Evolutionary conservation across 2,329 filamentous ascomycete species (phyloP).

Genomic region (Aureobasidium namibiae): DNA sequence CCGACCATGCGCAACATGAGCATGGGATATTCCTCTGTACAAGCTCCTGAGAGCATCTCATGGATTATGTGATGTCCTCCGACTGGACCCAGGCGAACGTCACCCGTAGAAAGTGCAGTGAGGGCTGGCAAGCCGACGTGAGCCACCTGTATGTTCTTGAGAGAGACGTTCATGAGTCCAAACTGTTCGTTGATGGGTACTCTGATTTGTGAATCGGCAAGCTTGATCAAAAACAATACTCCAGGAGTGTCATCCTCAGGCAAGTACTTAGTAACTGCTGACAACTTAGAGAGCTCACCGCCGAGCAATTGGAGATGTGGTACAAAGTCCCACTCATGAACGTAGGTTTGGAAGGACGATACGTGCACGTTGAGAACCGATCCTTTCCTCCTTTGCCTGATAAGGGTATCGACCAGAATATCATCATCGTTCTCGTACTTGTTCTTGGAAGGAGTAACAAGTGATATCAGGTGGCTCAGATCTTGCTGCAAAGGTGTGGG

Average conservation of each 20-base stretch:
- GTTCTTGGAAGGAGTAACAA: constrained; percentile 86
- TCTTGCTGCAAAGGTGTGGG: constrained; percentile 68
- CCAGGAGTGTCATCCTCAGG: constrained; percentile 93
- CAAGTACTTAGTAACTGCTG: constrained; percentile 85
- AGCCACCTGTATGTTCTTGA: constrained; percentile 60
- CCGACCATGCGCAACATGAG: constrained; percentile 85
- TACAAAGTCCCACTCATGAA: constrained; percentile 58
- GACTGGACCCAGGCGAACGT: constrained; percentile 56
- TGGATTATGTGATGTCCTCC: constrained; percentile 63
- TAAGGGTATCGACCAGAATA: constrained; percentile 84
- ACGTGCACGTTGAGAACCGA: constrained; percentile 67
- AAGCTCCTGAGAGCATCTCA: constrained; percentile 41
- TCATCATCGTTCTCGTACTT: constrained; percentile 86
- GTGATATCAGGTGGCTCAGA: constrained; percentile 68
- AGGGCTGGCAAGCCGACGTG: constrained; percentile 82
- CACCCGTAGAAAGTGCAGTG: constrained; percentile 65
- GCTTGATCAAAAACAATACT: constrained; percentile 62
- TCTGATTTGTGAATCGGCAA: constrained; percentile 54
- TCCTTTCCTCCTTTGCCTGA: constrained; percentile 79
- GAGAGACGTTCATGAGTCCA: constrained; percentile 51
- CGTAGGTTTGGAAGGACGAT: constrained; percentile 53
- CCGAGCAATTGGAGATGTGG: constrained; percentile 61
- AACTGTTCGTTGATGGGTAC: constrained; percentile 61
- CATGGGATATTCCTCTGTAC: constrained; percentile 48
- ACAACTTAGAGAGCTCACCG: constrained; percentile 72